phyloP scores from a whole-genome alignment of 2,329 filamentous ascomycete species.

The Botrytis tulipae region DNA sequence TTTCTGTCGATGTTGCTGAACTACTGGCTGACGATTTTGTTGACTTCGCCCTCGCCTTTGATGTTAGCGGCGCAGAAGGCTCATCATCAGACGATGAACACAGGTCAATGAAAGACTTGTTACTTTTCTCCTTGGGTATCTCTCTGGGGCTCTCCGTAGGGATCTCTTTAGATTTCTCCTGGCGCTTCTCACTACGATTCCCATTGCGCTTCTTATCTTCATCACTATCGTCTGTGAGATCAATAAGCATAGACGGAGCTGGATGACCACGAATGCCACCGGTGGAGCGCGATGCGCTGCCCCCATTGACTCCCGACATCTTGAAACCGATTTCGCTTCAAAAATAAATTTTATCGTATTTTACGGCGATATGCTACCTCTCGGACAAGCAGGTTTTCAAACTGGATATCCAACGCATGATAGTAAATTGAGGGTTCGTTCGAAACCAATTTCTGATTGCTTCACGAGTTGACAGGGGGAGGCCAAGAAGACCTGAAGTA shows the following conservation, averaged over 20 bases:
- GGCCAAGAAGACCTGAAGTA: background rate
- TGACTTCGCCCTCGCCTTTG: background rate
- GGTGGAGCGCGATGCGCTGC: background rate
- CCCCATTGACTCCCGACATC: background rate
- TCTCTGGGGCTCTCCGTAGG: background rate
- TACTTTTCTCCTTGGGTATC: background rate
- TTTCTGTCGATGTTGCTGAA: too few species aligned
- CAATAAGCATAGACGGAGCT: background rate
- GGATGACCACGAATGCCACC: background rate
- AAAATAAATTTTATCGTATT: background rate
- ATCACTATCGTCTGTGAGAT: background rate
- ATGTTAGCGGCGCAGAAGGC: background rate
- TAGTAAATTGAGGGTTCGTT: background rate
- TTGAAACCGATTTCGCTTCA: background rate
- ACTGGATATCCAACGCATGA: background rate
- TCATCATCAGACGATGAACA: conserved; percentile 2
- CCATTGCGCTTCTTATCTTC: background rate
- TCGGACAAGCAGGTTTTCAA: background rate
- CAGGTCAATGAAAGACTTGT: background rate
- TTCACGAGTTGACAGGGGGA: background rate
- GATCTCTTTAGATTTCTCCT: background rate
- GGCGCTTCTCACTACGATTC: background rate
- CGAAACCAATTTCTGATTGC: background rate
- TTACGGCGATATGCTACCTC: background rate
- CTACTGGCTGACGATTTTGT: background rate